Conservation (phyloP, 768 basidiomycete species). For the Filobasidium wieringae region DNA sequence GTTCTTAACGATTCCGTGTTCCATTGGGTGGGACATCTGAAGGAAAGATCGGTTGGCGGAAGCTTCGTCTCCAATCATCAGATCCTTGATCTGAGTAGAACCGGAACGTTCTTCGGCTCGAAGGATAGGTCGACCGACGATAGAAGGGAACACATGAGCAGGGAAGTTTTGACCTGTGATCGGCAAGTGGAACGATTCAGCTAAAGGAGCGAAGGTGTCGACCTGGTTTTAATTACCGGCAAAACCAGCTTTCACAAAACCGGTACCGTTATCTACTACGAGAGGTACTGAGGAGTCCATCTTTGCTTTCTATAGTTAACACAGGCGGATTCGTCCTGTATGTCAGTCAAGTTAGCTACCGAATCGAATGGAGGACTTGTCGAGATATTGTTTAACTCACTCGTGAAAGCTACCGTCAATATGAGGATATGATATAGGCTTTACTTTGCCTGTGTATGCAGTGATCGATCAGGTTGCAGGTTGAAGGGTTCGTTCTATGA, state of each 20-base stretch:
- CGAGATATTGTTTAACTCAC: too few species aligned
- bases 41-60: constrained; percentile 87
- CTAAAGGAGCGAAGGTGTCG: neutral
- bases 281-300: constrained; percentile 40
- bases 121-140: constrained; percentile 91
- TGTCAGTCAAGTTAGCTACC: too few species aligned
- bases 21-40: constrained; percentile 95
- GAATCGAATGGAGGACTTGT: too few species aligned
- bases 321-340: too few species aligned
- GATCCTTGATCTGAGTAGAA: constrained; percentile 76
- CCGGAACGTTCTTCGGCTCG: constrained; percentile 94
- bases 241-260: constrained; percentile 42
- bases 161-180: neutral
- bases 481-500: too few species aligned
- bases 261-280: constrained; percentile 81
- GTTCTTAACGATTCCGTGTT: constrained; percentile 95
- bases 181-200: neutral
- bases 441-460: too few species aligned
- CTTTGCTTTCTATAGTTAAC: neutral
- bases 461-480: too few species aligned
- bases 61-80: constrained; percentile 97
- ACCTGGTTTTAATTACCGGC: neutral
- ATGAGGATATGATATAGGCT: too few species aligned
- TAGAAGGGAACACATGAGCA: constrained; percentile 75
- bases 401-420: too few species aligned